Percentiles rank a stretch among this genome's conserved stretches.
Conservation (phyloP, 2,329 filamentous ascomycete genomes). For the Claviceps sp. region DNA sequence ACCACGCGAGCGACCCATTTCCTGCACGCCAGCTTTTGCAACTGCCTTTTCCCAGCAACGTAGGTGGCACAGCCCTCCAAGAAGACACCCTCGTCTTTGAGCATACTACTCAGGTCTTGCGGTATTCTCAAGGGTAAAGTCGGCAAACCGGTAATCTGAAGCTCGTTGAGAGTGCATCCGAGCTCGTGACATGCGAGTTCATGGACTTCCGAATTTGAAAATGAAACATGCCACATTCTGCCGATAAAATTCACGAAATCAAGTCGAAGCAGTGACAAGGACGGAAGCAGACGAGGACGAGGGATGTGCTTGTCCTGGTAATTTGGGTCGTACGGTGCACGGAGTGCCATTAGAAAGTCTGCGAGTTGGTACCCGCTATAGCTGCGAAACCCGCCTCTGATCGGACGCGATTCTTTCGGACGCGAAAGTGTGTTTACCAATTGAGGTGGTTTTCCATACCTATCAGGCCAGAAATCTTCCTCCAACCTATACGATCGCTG, state of each 20-base stretch:
- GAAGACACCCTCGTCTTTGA: constrained; percentile 40
- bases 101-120: constrained; percentile 33
- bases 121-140: constrained; percentile 32
- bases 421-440: constrained; percentile 28
- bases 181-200: constrained; percentile 40
- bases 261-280: constrained; percentile 32
- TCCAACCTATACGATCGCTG: constrained; percentile 28
- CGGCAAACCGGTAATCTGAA: constrained; percentile 39
- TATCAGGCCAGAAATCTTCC: constrained; percentile 26
- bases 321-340: constrained; percentile 35
- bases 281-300: constrained; percentile 32
- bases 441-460: constrained; percentile 24
- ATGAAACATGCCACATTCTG: constrained; percentile 20
- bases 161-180: constrained; percentile 38
- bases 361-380: constrained; percentile 41
- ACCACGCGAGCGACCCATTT: constrained; percentile 32
- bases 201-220: constrained; percentile 34
- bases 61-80: constrained; percentile 33
- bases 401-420: constrained; percentile 30
- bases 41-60: constrained; percentile 24
- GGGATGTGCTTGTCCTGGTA: constrained; percentile 20
- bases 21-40: constrained; percentile 27
- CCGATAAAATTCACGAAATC: constrained; percentile 42
- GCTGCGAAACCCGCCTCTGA: constrained; percentile 38
- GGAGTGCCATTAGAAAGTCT: constrained; percentile 37